Base-by-base conservation (phyloP, 805 yeast species). In the Pichia eremophila region DNA sequence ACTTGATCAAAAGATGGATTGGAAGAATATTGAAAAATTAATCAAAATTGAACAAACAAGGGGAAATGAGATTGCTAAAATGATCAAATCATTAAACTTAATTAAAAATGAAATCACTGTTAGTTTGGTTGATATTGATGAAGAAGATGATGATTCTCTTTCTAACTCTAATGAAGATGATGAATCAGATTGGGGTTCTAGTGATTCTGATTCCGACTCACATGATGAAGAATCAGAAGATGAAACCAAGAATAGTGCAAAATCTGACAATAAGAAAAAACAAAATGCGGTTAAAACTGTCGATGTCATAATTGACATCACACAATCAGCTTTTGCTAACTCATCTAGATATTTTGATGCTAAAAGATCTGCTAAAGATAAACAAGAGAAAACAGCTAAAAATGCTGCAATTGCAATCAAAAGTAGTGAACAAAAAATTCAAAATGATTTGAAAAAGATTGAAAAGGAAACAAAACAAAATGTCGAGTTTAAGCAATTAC, bases 1-100 rank as follows among this genome's bases (percentile, higher is more conserved):
- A 46, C 52, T 89, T 5, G 81, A 83, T 47, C 93, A 86, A 59
- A 90, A 86, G 53, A 86, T 88, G 87, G 97, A 91, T 61, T 91
- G 99, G 99, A 76, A 77, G 40, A 83, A 87, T 51, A 90, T 90
- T 52, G 96, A 85, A 60, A 79, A 81, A 52, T 65, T 84, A 48
- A 81, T 91, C 45, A 67, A 74, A 43, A 71, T 79, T 44, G 95
- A 91, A 58, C 81, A 86, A 55, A 64, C 69, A 1, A 75, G 81
- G 55, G 81, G 83, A 1, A 85, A 82, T 55, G 63, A 67, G 6
- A 69, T 81, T 47, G 96, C 96, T 0, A 65, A 69, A 36, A 56
- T 71, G 48, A 83, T 90, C 46, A 69, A 72, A 42, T 93, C 95
- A 0, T 70, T 91, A 60, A 79, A 86, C 48, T 70, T 91, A 57